A percentile compares a stretch with the other conserved stretches of the same genome.
These are phyloP conservation scores for Neoconidiobolus thromboides DNA, from an alignment of 371 early-diverging fungal species.

Conservation along the genomic window DNA sequence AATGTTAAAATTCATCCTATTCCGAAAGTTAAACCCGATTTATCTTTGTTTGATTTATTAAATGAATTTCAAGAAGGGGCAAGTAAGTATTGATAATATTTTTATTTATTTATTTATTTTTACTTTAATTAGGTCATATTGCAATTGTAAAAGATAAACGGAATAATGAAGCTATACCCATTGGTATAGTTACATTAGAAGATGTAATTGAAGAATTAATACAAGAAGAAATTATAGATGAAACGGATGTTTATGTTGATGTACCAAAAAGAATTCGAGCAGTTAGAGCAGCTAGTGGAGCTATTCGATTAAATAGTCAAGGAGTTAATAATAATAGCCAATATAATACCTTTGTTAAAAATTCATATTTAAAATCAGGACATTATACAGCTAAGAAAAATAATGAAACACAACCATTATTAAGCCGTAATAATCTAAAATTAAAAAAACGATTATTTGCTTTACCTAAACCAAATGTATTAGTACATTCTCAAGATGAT, in stretches of 20 bases:
- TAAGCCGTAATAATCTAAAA: too few relatives aligned
- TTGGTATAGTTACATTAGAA: constrained; percentile 92
- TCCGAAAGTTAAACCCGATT: constrained; percentile 48
- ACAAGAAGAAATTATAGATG: constrained; percentile 84
- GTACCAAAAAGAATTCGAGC: constrained; percentile 9
- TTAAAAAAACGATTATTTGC: too few relatives aligned
- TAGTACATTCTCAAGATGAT: too few relatives aligned
- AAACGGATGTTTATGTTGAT: constrained; percentile 83
- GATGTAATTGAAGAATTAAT: constrained; percentile 96
- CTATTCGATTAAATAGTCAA: too few relatives aligned
- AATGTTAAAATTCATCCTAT: constrained; percentile 46
- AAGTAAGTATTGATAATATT: constrained; percentile 9
- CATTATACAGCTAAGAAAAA: too few relatives aligned
- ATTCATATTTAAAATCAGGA: too few relatives aligned
- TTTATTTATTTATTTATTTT: too few relatives aligned
- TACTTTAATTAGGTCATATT: constrained; percentile 25
- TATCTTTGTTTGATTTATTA: constrained; percentile 71
- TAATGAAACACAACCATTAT: too few relatives aligned
- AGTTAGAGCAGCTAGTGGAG: neutral
- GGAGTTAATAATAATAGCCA: too few relatives aligned
- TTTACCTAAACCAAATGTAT: too few relatives aligned
- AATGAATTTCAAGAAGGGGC: constrained; percentile 87
- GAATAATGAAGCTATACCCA: constrained; percentile 19
- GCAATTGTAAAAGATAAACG: constrained; percentile 41
- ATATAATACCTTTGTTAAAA: too few relatives aligned